A percentile compares a stretch with the other conserved stretches of the same genome.
phyloP scores from a whole-genome alignment of 2,329 filamentous ascomycete species.

The Rhynchosporium graminicola region DNA sequence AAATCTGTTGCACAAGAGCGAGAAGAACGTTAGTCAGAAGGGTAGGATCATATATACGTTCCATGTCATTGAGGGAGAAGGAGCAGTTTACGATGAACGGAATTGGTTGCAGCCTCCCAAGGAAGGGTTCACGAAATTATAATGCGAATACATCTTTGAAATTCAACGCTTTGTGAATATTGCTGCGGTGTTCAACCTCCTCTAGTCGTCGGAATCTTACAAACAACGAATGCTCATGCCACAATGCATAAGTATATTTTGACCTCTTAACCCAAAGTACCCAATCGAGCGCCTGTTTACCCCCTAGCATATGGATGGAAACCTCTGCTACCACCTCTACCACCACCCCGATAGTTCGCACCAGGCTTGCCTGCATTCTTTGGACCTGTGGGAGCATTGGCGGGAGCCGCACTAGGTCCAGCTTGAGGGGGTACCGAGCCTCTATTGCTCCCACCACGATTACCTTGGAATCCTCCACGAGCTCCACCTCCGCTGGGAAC shows the following conservation, averaged over 20 bases:
- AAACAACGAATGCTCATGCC: slow-evolving; percentile 1
- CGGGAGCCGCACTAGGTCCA: slow-evolving; percentile 60
- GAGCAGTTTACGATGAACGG: slow-evolving; percentile 72
- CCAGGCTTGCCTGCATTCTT: slow-evolving; percentile 93
- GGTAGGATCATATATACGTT: slow-evolving; percentile 97
- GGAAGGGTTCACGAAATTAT: slow-evolving; percentile 65
- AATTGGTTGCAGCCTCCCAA: slow-evolving; percentile 93
- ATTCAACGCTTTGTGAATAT: neutral
- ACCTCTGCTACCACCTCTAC: slow-evolving; percentile 71
- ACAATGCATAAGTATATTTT: slow-evolving; percentile 13
- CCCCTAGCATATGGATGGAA: slow-evolving; percentile 72
- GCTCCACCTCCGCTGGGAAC: slow-evolving; percentile 51
- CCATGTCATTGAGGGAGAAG: slow-evolving; percentile 86
- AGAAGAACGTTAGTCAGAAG: slow-evolving; percentile 83
- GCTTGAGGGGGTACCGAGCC: slow-evolving; percentile 40
- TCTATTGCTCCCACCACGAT: slow-evolving; percentile 36
- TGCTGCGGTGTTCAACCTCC: neutral
- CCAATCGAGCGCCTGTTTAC: slow-evolving; percentile 18
- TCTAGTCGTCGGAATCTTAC: slow-evolving; percentile 8
- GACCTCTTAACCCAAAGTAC: neutral
- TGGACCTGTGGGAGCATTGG: slow-evolving; percentile 88
- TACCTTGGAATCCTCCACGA: slow-evolving; percentile 32
- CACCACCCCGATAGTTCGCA: slow-evolving; percentile 90
- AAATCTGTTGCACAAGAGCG: slow-evolving; percentile 93
- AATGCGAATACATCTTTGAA: neutral